These are phyloP conservation scores for Priceomyces carsonii DNA, from an alignment of 805 yeast species.

Conservation along the genomic window DNA sequence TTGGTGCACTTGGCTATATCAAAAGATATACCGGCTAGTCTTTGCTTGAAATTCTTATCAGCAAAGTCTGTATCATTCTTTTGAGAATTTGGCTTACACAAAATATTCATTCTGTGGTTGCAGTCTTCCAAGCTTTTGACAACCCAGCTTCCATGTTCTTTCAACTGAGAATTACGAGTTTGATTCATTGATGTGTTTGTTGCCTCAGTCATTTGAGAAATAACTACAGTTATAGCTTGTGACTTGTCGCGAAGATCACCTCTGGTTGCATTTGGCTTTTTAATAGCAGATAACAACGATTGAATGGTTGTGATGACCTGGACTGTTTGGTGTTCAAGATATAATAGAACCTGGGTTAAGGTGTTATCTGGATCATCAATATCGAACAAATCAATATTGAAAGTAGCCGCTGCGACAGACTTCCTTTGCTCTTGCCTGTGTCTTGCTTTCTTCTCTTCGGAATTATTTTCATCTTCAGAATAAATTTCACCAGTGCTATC, in stretches of 20 bases:
- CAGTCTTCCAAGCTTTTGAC: constrained; percentile 86
- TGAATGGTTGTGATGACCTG: constrained; percentile 90
- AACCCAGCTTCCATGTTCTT: constrained; percentile 91
- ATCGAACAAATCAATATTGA: constrained; percentile 74
- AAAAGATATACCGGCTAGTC: constrained; percentile 93
- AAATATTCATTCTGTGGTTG: constrained; percentile 73
- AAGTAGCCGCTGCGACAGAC: constrained; percentile 54
- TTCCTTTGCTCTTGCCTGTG: constrained; percentile 47
- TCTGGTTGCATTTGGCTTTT: constrained; percentile 72
- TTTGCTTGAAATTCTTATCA: constrained; percentile 85
- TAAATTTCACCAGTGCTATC: not conserved
- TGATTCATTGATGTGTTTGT: constrained; percentile 86
- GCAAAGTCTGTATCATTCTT: constrained; percentile 65
- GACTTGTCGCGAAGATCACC: constrained; percentile 75
- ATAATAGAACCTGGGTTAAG: constrained; percentile 75
- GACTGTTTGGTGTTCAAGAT: constrained; percentile 91
- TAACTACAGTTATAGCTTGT: constrained; percentile 72
- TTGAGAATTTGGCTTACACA: constrained; percentile 51
- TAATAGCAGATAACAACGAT: constrained; percentile 71
- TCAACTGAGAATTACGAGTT: constrained; percentile 78
- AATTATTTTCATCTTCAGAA: constrained; percentile 14
- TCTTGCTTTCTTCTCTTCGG: constrained; percentile 33
- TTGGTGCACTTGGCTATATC: constrained; percentile 96
- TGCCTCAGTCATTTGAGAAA: constrained; percentile 85
- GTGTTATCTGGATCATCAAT: constrained; percentile 88